These are phyloP conservation scores for Hippophae gyantsensis DNA, from an alignment of 306 rosid genomes.

Conservation along the genomic window DNA sequence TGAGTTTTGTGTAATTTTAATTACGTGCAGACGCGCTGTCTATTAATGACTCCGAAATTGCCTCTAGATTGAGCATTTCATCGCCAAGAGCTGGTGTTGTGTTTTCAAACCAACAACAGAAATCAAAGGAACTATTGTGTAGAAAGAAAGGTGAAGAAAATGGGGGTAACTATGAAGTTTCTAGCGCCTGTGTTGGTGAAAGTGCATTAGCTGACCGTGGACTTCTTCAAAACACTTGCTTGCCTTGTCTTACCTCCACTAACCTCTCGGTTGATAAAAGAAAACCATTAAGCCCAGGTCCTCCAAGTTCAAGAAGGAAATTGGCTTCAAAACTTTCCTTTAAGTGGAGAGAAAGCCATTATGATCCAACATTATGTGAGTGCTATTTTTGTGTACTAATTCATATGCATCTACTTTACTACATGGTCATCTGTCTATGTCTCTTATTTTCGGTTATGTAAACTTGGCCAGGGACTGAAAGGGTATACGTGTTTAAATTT, in stretches of 20 bases:
- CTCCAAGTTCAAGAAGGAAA: conserved; percentile 41
- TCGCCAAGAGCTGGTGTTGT: conserved; percentile 29
- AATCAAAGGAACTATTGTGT: conserved; percentile 9
- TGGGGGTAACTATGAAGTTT: conserved; percentile 24
- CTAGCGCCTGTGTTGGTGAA: conserved; percentile 34
- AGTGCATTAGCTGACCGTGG: conserved; percentile 41
- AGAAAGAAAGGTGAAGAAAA: neutral
- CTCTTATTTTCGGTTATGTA: neutral
- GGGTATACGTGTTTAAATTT: too few relatives aligned
- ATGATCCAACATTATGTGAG: conserved; percentile 56
- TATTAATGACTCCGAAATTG: conserved; percentile 31
- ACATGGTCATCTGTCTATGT: neutral
- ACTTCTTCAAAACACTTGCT: conserved; percentile 48
- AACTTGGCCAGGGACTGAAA: too few relatives aligned
- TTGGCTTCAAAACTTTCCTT: conserved; percentile 61
- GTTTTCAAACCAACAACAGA: conserved; percentile 6
- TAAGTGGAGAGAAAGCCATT: conserved; percentile 62
- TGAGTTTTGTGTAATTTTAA: neutral
- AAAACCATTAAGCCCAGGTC: conserved; percentile 44
- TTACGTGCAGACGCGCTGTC: conserved; percentile 35
- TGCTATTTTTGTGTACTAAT: neutral
- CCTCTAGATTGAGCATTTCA: conserved; percentile 34
- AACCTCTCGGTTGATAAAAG: conserved; percentile 38
- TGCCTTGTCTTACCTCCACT: conserved; percentile 53
- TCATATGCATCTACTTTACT: neutral